Evolutionary conservation across 768 basidiomycete species (phyloP).

Genomic region (Rhodocollybia butyracea): DNA sequence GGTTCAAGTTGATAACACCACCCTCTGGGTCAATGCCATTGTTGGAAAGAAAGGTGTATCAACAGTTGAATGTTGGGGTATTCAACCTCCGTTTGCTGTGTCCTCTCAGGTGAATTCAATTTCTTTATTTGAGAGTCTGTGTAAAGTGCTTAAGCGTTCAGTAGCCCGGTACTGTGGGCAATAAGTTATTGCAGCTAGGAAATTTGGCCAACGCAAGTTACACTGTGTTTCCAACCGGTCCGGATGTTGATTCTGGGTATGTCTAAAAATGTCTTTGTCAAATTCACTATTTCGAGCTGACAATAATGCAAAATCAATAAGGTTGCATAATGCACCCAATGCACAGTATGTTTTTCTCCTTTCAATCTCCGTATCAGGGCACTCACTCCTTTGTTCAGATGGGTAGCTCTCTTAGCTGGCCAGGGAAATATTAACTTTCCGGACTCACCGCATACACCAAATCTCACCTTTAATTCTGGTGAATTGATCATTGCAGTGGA

Average conservation of each 20-base stretch:
- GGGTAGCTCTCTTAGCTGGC: not conserved
- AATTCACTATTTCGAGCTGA: not conserved
- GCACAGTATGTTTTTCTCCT: not conserved
- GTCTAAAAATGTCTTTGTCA: not conserved
- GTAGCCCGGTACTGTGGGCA: not conserved
- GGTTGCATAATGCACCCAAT: not conserved
- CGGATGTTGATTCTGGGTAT: not conserved
- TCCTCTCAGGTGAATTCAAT: not conserved
- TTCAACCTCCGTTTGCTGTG: not conserved
- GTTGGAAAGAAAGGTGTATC: not conserved
- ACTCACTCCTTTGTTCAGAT: not conserved
- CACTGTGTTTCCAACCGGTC: not conserved
- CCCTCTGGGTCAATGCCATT: not conserved
- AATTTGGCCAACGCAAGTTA: not conserved
- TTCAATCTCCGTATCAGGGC: not conserved
- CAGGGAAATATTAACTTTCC: not conserved
- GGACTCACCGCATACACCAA: not conserved
- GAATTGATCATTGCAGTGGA: not conserved
- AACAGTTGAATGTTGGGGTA: slow-evolving; percentile 1
- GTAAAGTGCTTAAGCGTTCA: not conserved
- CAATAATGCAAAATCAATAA: not conserved
- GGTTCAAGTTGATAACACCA: not conserved
- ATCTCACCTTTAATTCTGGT: not conserved
- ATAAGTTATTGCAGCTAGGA: not conserved
- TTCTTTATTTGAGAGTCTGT: not conserved